These are phyloP conservation scores for Calocera viscosa DNA, from an alignment of 768 basidiomycete species.

Conservation along the genomic window DNA sequence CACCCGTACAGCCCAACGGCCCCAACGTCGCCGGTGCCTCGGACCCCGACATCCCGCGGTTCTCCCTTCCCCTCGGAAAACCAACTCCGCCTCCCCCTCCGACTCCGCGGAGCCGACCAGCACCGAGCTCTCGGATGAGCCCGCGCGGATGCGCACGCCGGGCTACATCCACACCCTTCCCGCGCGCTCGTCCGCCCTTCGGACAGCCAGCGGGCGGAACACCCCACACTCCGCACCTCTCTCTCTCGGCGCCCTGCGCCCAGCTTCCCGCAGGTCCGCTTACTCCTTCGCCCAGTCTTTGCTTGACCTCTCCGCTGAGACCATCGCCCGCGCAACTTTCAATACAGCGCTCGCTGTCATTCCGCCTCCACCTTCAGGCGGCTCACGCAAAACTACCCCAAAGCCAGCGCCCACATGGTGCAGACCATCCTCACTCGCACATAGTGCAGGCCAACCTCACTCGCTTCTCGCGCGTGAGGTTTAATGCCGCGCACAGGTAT, in stretches of 20 bases:
- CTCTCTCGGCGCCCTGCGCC: neutral
- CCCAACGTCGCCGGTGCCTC: neutral
- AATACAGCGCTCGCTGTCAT: conserved; percentile 99
- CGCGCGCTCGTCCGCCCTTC: neutral
- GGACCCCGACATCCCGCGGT: neutral
- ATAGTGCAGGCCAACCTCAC: too few relatives aligned
- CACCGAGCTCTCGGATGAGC: neutral
- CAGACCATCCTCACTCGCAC: conserved; percentile 95
- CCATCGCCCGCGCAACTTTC: conserved; percentile 83
- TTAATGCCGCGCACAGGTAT: conserved; percentile 93
- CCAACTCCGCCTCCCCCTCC: neutral
- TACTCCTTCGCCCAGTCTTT: too few relatives aligned
- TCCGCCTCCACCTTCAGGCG: conserved; percentile 93
- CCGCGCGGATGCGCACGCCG: neutral
- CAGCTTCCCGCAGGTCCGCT: too few relatives aligned
- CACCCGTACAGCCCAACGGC: too few relatives aligned
- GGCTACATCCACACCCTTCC: neutral
- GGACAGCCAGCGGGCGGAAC: neutral
- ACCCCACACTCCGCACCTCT: too few relatives aligned
- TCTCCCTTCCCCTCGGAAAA: neutral
- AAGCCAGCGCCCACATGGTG: conserved; percentile 91
- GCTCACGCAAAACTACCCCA: conserved; percentile 90
- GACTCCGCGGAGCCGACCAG: neutral
- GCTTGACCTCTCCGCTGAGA: conserved; percentile 44
- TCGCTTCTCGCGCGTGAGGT: conserved; percentile 91